phyloP scores from a whole-genome alignment of 768 basidiomycete genomes.

The Boletus bicolor region DNA sequence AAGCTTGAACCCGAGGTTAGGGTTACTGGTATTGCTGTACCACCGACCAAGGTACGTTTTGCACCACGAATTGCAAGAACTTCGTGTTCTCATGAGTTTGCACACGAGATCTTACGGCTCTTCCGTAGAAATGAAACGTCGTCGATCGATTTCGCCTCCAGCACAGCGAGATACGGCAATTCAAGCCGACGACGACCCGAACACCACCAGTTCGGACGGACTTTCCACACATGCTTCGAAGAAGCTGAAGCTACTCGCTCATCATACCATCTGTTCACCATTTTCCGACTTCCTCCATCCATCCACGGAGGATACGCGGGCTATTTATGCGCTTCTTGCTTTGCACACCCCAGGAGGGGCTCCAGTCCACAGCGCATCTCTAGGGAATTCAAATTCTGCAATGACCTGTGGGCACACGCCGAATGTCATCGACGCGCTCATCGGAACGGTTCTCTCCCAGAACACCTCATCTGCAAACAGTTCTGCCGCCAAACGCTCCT shows the following conservation, averaged over 20 bases:
- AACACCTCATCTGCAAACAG: conserved; percentile 53
- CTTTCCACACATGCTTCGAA: conserved; percentile 32
- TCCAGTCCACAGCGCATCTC: conserved; percentile 28
- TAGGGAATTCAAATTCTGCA: conserved; percentile 36
- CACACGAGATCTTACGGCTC: not conserved
- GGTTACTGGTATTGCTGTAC: not conserved
- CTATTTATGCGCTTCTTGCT: conserved; percentile 41
- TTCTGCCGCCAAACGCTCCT: conserved; percentile 44
- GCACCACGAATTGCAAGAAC: not conserved
- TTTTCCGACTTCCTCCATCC: conserved; percentile 46
- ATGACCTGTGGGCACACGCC: conserved; percentile 44
- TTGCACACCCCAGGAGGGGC: conserved; percentile 35
- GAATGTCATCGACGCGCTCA: conserved; percentile 56
- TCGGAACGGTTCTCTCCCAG: conserved; percentile 59
- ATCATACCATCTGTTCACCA: conserved; percentile 42
- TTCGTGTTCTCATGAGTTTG: not conserved
- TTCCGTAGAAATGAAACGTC: conserved; percentile 13
- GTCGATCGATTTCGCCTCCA: conserved; percentile 7
- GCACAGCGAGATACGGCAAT: not conserved
- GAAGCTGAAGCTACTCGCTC: conserved; percentile 48
- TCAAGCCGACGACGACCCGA: not conserved
- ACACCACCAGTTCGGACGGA: not conserved
- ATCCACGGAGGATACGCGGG: conserved; percentile 39
- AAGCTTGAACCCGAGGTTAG: not conserved
- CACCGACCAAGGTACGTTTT: not conserved